Percentiles rank a stretch among this genome's conserved stretches.
Evolutionary conservation across 495 filamentous ascomycete genomes (phyloP).

Genomic region (Xylaria palmicola): DNA sequence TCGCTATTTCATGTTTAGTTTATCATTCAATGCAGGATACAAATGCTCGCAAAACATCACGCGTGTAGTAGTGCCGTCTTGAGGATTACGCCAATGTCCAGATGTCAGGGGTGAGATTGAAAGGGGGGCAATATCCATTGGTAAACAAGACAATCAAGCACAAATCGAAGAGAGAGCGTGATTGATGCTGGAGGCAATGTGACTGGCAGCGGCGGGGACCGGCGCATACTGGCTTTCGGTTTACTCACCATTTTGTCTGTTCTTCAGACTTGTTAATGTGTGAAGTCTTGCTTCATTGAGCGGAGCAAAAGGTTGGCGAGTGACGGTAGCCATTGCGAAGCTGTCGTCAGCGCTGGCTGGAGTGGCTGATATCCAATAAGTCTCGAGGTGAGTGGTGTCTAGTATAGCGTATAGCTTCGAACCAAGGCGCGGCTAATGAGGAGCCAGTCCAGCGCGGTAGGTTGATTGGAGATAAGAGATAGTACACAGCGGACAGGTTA

Average conservation of each 20-base stretch:
- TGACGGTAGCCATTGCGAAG: constrained; percentile 42
- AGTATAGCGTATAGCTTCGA: constrained; percentile 16
- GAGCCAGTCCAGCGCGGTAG: background rate
- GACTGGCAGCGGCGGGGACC: background rate
- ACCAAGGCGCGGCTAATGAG: background rate
- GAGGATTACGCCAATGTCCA: background rate
- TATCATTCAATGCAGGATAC: background rate
- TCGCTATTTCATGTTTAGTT: constrained; percentile 34
- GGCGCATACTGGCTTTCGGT: constrained; percentile 3
- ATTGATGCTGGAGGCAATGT: background rate
- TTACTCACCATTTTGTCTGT: constrained; percentile 62
- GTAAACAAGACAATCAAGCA: background rate
- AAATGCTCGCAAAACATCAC: background rate
- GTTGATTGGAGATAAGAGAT: constrained; percentile 11
- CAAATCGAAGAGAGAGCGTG: background rate
- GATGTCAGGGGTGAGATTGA: background rate
- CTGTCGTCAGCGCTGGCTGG: background rate
- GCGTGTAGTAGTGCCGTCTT: background rate
- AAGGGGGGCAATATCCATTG: background rate
- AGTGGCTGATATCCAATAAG: background rate
- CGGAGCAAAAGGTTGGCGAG: constrained; percentile 59
- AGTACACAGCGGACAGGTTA: constrained; percentile 11
- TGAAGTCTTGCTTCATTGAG: constrained; percentile 53
- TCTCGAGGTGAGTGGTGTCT: background rate
- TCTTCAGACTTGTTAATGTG: constrained; percentile 58